Evolutionary conservation across 768 basidiomycete genomes (phyloP).

Genomic region (Podaxis sp.): DNA sequence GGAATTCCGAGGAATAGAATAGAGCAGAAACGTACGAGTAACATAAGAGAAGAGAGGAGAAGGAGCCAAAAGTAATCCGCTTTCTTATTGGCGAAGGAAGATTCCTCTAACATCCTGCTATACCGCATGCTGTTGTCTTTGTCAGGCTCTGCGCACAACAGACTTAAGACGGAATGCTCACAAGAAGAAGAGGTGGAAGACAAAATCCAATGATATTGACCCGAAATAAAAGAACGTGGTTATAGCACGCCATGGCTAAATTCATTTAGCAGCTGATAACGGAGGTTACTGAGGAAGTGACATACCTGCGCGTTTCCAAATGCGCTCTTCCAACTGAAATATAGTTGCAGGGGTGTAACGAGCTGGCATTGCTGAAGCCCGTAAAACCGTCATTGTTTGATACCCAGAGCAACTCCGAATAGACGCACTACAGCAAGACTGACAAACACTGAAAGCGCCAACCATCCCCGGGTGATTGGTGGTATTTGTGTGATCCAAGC

Average conservation of each 20-base stretch:
- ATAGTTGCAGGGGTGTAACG: constrained; percentile 87
- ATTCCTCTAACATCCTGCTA: constrained; percentile 95
- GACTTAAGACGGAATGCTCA: constrained; percentile 38
- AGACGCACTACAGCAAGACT: constrained; percentile 83
- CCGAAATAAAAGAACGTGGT: constrained; percentile 98
- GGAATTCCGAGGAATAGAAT: not conserved
- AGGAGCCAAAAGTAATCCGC: constrained; percentile 98
- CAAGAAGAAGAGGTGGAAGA: constrained; percentile 99
- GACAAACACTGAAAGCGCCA: constrained; percentile 71
- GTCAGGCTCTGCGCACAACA: not conserved
- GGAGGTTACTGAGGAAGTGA: not conserved
- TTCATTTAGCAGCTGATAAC: constrained; percentile 10
- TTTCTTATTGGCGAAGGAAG: constrained; percentile 84
- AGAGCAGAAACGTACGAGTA: constrained; percentile 60
- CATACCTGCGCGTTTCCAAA: constrained; percentile 79
- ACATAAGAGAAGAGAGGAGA: constrained; percentile 76
- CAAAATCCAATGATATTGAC: constrained; percentile 86
- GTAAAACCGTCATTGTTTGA: constrained; percentile 1
- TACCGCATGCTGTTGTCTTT: constrained; percentile 81
- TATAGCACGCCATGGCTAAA: constrained; percentile 79
- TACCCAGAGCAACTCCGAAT: not conserved
- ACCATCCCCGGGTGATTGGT: constrained; percentile 87
- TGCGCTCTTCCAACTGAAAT: constrained; percentile 86
- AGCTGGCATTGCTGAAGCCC: constrained; percentile 81
- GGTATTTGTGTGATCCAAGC: constrained; percentile 92